phyloP scores from a whole-genome alignment of 192 early-diverging fungal species.

The Spinellus fusiger region DNA sequence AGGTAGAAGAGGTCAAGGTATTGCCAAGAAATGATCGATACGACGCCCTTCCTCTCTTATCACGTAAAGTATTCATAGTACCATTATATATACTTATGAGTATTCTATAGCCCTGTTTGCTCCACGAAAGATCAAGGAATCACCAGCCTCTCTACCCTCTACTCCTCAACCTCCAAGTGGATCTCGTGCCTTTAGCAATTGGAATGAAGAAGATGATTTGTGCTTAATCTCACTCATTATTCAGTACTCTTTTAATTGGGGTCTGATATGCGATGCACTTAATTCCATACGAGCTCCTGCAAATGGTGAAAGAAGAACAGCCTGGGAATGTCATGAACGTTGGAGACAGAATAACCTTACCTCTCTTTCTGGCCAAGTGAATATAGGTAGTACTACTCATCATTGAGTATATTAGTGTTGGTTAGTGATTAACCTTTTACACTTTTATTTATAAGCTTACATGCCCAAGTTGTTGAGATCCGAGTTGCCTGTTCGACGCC shows the following conservation, averaged over 20 bases:
- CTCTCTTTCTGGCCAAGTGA: constrained; percentile 28
- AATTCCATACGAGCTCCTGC: constrained; percentile 43
- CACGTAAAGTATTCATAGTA: constrained; percentile 20
- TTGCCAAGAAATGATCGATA: constrained; percentile 39
- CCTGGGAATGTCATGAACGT: constrained; percentile 63
- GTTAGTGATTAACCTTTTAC: not conserved
- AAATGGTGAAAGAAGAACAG: constrained; percentile 43
- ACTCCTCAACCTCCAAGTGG: constrained; percentile 32
- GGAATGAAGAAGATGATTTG: constrained; percentile 53
- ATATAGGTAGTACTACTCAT: constrained; percentile 16
- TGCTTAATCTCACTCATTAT: constrained; percentile 46
- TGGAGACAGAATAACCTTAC: constrained; percentile 50
- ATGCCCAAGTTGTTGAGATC: constrained; percentile 19
- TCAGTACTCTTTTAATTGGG: constrained; percentile 62
- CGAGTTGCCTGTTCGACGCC: constrained; percentile 13
- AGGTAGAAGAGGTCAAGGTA: constrained; percentile 12
- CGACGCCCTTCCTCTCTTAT: constrained; percentile 21
- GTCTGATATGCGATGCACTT: constrained; percentile 55
- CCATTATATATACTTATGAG: not conserved
- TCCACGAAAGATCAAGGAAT: constrained; percentile 39
- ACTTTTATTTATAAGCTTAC: constrained; percentile 14
- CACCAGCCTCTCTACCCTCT: constrained; percentile 38
- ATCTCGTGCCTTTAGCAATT: constrained; percentile 27
- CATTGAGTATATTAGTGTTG: not conserved
- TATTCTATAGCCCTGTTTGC: constrained; percentile 31